Evolutionary conservation across 345 rosid genomes (phyloP).

Genomic region (Schrenkiella parvula): DNA sequence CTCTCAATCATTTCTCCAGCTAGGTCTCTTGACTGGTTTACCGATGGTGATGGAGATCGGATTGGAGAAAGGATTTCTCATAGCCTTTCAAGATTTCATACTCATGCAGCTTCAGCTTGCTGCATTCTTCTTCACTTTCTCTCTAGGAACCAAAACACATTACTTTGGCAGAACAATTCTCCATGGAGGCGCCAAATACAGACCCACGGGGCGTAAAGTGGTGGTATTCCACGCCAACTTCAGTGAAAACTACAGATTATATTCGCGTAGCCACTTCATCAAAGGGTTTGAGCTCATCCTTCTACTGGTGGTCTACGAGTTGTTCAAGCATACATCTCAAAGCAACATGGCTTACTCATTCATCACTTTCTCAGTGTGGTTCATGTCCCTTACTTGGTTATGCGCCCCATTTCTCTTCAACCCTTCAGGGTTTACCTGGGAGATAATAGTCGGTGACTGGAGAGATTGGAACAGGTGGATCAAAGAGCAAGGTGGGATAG

Average conservation of each 20-base stretch:
- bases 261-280: conserved; percentile 89
- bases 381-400: conserved; percentile 93
- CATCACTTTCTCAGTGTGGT: conserved; percentile 89
- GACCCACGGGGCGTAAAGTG: conserved; percentile 93
- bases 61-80: conserved; percentile 90
- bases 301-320: conserved; percentile 75
- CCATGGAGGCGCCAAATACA: conserved; percentile 91
- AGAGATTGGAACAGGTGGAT: conserved; percentile 99
- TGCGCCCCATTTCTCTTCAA: conserved; percentile 92
- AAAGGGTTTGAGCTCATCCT: conserved; percentile 88
- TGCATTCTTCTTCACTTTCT: conserved; percentile 93
- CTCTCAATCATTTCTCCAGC: conserved; percentile 95
- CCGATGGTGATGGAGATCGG: conserved; percentile 99
- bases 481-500: conserved; percentile 90
- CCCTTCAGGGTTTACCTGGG: conserved; percentile 92
- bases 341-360: conserved; percentile 83
- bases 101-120: conserved; percentile 98
- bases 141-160: conserved; percentile 89
- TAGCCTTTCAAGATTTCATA: conserved; percentile 84
- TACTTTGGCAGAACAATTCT: conserved; percentile 84
- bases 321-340: conserved; percentile 76
- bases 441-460: conserved; percentile 90
- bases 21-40: conserved; percentile 90
- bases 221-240: conserved; percentile 93
- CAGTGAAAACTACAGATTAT: conserved; percentile 83